Base-by-base conservation (phyloP, 805 yeast genomes). In the Komagataella kurtzmanii region DNA sequence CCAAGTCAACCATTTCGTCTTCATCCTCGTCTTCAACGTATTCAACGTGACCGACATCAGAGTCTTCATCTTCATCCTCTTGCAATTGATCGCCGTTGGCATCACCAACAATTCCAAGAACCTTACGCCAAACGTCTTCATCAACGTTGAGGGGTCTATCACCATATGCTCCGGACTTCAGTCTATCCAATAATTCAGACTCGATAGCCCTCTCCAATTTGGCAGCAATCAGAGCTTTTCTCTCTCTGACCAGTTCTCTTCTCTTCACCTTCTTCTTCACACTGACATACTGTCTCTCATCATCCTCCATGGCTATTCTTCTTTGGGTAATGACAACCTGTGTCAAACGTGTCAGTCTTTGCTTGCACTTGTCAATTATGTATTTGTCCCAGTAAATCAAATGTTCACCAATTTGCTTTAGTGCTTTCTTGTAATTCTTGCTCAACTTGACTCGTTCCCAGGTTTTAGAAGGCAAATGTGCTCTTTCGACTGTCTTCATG, bases 101-200 rank as follows among this genome's bases (percentile, higher is more conserved):
- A 24, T 70, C 69, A 52, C 73, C 82, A 58, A 77, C 77, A 56
- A 72, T 76, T 55, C 90, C 89, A 72, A 93, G 78, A 21, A 93
- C 95, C 72, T 83, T 87, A 76, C 85, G 84, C 99, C 99, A 93
- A 54, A 93, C 81, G 69, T 83, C 83, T 62, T 91, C 97, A 61
- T 93, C 98, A 44, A 93, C 98, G 62, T 93, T 93, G 64, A 93
- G 74, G 52, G 99, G 99, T 67, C 91, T 88, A 64, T 93, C 98
- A 57, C 99, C 99, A 65, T 93, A 93, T 2, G 98, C 98, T 55
- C 99, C 99, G 62, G 91, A 82, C 80, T 93, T 93, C 63, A 93
- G 78, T 68, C 99, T 82, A 51, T 90, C 97, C 62, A 93, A 75
- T 57, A 93, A 76, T 68, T 93, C 99, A 70, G 88, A 88, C 69